A percentile compares a stretch with the other conserved stretches of the same genome.
These are phyloP conservation scores for Tinospora cordifolia DNA, from an alignment of 164 flowering plant species.

Conservation along the genomic window DNA sequence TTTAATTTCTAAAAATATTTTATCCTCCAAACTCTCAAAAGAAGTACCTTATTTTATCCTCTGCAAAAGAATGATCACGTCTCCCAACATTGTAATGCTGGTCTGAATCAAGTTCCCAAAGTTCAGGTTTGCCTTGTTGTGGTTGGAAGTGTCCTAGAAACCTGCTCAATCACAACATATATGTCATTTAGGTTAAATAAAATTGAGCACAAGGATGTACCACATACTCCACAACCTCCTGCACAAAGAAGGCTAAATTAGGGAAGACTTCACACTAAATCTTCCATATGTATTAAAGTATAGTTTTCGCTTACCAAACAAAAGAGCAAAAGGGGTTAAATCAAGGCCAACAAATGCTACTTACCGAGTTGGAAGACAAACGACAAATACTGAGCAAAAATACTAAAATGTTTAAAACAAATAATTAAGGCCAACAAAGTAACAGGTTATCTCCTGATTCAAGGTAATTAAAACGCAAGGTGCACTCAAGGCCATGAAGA, in stretches of 20 bases:
- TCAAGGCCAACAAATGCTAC: no score
- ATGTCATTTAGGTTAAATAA: background rate
- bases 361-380: no score
- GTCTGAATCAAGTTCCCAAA: constrained; percentile 87
- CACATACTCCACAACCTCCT: background rate
- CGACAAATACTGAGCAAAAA: no score
- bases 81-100: constrained; percentile 58
- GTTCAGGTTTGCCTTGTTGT: constrained; percentile 64
- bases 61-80: constrained; percentile 28
- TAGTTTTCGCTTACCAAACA: background rate
- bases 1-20: no score
- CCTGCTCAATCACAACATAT: constrained; percentile 29
- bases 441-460: no score
- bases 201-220: background rate
- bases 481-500: no score
- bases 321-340: background rate
- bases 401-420: no score
- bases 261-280: background rate
- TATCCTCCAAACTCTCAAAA: background rate
- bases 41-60: constrained; percentile 50
- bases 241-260: background rate
- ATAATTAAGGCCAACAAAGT: no score
- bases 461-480: no score
- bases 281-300: background rate
- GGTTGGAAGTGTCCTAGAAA: constrained; percentile 92